Conservation (phyloP, 495 filamentous ascomycete genomes). For the Penicillium dipodomyicola region DNA sequence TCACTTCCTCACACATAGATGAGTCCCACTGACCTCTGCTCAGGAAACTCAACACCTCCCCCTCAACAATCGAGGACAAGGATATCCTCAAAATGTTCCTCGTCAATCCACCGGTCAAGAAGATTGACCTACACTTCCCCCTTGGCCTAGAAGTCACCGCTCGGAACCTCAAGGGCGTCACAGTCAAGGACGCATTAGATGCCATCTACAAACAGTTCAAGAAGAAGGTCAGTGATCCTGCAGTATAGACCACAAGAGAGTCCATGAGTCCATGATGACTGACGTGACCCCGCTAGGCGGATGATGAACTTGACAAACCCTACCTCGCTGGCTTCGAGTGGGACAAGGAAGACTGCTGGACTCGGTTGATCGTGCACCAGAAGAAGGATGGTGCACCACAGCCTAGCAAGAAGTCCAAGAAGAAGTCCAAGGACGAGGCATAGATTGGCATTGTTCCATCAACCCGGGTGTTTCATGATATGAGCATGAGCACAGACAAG, state of each 20-base stretch:
- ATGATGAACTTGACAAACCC: conserved; percentile 79
- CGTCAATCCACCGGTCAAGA: conserved; percentile 79
- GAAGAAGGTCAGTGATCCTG: conserved; percentile 68
- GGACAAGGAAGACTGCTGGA: conserved; percentile 83
- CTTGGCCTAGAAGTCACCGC: conserved; percentile 85
- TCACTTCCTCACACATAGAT: conserved; percentile 3
- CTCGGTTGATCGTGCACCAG: conserved; percentile 76
- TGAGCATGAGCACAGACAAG: not conserved
- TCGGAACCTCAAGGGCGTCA: conserved; percentile 86
- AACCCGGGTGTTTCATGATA: not conserved
- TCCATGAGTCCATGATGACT: conserved; percentile 9
- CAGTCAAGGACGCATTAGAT: conserved; percentile 90
- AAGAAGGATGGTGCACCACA: conserved; percentile 60
- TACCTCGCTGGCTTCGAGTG: conserved; percentile 92
- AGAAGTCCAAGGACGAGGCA: conserved; percentile 49
- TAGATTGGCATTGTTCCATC: conserved; percentile 21
- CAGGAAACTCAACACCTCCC: conserved; percentile 90
- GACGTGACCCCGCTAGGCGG: conserved; percentile 55
- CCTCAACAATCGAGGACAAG: conserved; percentile 71
- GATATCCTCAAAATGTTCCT: conserved; percentile 77
- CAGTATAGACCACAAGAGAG: not conserved
- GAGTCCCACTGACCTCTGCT: conserved; percentile 9
- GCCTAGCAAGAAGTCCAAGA: conserved; percentile 68
- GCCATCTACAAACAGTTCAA: conserved; percentile 92
- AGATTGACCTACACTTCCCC: conserved; percentile 87